These are phyloP conservation scores for Phyllosticta citrichinensis DNA, from an alignment of 2,329 filamentous ascomycete species.

Conservation along the genomic window DNA sequence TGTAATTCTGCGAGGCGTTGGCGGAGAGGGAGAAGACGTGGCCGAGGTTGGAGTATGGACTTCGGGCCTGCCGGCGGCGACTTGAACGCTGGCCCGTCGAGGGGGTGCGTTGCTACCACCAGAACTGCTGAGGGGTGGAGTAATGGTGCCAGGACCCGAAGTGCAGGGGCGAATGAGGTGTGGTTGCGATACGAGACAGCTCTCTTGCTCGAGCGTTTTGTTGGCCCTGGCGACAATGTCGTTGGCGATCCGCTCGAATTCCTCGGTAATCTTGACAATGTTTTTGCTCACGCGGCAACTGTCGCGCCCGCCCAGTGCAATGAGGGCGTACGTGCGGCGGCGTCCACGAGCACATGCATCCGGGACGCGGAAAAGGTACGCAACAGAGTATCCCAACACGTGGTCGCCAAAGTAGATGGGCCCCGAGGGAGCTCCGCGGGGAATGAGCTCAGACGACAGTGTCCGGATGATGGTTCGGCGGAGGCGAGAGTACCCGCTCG, in stretches of 20 bases:
- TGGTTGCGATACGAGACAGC: constrained; percentile 15
- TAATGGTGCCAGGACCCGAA: constrained; percentile 17
- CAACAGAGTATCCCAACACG: constrained; percentile 47
- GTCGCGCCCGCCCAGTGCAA: constrained; percentile 47
- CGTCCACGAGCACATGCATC: constrained; percentile 49
- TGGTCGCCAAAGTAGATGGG: constrained; percentile 50
- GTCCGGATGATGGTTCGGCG: constrained; percentile 49
- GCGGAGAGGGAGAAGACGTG: constrained; percentile 19
- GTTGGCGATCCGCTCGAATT: constrained; percentile 45
- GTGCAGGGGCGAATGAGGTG: constrained; percentile 20
- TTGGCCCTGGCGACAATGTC: constrained; percentile 38
- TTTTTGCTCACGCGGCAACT: constrained; percentile 39
- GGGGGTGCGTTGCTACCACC: constrained; percentile 14
- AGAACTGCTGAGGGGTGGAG: constrained; percentile 19
- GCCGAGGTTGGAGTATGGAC: constrained; percentile 2
- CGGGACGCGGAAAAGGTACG: constrained; percentile 49
- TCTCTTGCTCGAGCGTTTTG: constrained; percentile 27
- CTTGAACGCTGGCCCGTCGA: constrained; percentile 4
- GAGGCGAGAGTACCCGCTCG: constrained; percentile 43
- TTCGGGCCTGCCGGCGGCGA: not conserved
- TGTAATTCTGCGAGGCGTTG: constrained; percentile 36
- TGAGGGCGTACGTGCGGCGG: constrained; percentile 46
- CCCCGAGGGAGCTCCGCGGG: constrained; percentile 45
- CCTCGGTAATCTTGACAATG: constrained; percentile 30
- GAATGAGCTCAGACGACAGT: constrained; percentile 46